These are phyloP conservation scores for Hypericum androsaemum DNA, from an alignment of 345 rosid genomes.

Conservation along the genomic window DNA sequence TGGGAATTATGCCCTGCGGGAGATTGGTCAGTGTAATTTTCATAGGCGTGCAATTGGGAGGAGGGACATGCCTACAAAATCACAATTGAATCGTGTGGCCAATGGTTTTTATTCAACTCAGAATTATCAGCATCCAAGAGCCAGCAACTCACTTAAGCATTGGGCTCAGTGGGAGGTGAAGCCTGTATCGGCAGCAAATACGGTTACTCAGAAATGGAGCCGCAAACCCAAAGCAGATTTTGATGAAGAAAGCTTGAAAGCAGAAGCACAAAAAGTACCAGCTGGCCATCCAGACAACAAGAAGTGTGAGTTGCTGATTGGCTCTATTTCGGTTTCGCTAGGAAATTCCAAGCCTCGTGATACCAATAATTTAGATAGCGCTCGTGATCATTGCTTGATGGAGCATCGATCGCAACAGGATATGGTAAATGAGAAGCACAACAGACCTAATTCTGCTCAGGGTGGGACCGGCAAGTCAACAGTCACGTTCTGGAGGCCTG, in stretches of 20 bases:
- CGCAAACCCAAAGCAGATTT: constrained; percentile 43
- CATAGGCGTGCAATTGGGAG: constrained; percentile 19
- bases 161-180: constrained; percentile 38
- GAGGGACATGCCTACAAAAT: constrained; percentile 33
- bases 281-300: constrained; percentile 33
- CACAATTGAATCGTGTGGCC: constrained; percentile 29
- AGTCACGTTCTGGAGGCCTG: constrained; percentile 40
- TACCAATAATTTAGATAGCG: constrained; percentile 22
- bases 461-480: constrained; percentile 16
- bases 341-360: constrained; percentile 30
- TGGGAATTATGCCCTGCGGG: constrained; percentile 29
- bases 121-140: constrained; percentile 33
- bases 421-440: constrained; percentile 26
- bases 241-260: constrained; percentile 28
- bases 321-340: constrained; percentile 67
- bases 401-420: constrained; percentile 36
- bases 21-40: constrained; percentile 24
- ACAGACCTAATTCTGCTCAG: constrained; percentile 21
- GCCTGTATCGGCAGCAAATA: constrained; percentile 25
- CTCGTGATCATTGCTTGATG: constrained; percentile 22
- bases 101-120: constrained; percentile 39
- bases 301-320: constrained; percentile 56
- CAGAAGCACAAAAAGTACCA: constrained; percentile 32
- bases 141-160: constrained; percentile 43
- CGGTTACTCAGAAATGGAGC: constrained; percentile 63